phyloP scores from a whole-genome alignment of 306 rosid species.

The Fagus sylvatica region DNA sequence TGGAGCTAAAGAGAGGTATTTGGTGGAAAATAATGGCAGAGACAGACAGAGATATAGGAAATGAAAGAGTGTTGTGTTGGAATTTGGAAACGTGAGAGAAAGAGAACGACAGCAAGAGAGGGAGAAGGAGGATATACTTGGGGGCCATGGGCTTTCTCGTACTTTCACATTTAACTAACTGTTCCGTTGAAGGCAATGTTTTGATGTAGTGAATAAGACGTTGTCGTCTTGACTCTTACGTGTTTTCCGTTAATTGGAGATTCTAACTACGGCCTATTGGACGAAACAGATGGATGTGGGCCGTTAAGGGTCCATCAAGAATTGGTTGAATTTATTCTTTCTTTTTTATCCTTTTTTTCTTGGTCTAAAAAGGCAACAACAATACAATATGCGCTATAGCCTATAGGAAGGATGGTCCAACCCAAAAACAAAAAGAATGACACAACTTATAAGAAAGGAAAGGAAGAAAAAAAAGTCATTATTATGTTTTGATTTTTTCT shows the following conservation, averaged over 20 bases:
- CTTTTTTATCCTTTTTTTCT: background rate
- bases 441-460: no score
- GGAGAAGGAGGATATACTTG: background rate
- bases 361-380: no score
- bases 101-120: background rate
- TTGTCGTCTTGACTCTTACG: background rate
- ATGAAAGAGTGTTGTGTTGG: background rate
- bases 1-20: background rate
- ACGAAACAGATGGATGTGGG: background rate
- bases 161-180: background rate
- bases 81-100: background rate
- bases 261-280: background rate
- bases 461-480: no score
- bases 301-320: background rate
- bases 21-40: background rate
- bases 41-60: background rate
- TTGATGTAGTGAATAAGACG: background rate
- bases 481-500: no score
- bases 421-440: no score
- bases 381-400: no score
- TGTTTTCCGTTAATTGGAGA: no score
- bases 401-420: no score
- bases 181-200: background rate
- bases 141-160: no score
- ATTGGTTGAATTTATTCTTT: background rate